Base-by-base conservation (phyloP, 441 rosid genomes). In the Syzygium syzygioides region DNA sequence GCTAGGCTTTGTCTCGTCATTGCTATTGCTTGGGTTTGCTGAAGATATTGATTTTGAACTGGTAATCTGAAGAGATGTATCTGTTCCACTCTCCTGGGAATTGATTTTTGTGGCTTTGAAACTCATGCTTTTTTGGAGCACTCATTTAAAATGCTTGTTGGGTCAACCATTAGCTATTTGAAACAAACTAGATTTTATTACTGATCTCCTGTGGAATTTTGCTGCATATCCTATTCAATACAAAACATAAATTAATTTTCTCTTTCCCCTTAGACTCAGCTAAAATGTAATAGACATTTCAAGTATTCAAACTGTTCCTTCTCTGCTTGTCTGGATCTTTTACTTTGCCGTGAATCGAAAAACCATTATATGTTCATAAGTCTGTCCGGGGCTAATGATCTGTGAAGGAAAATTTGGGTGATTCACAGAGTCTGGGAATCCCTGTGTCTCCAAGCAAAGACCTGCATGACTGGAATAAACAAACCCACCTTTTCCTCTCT, bases 391-490 rank as follows among this genome's bases (percentile, higher is more conserved):
- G 48, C 89, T 54, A 20, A 95, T 92, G 85, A 93, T 89, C 91
- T 94, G 95, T 4, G 93, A 90, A 79, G 94, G 97, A 85, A 95
- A 94, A 79, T 91, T 90, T 0, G 88, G 94, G 32, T 94, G 92
- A 88, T 94, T 94, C 32, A 94, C 95, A 4, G 95, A 87, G 87
- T 93, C 94, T 7, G 95, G 96, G 85, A 94, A 94, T 15, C 95
- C 99, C 89, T 93, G 98, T 60, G 98, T 96, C 95, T 96, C 98
- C 90, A 95, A 90, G 86, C 94, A 91, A 71, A 96, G 17, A 4
- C 95, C 98, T 5, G 91, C 97, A 87, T 93, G 83, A 32, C 89
- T 90, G 9, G 80, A 1, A 85, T 95, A 97, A 56, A 94, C 92
- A 37, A 66, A 76, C 37, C 93, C 92, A n/a, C 17, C 93, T 92